phyloP scores from a whole-genome alignment of 2,329 filamentous ascomycete genomes.

The Penicillium sp. region DNA sequence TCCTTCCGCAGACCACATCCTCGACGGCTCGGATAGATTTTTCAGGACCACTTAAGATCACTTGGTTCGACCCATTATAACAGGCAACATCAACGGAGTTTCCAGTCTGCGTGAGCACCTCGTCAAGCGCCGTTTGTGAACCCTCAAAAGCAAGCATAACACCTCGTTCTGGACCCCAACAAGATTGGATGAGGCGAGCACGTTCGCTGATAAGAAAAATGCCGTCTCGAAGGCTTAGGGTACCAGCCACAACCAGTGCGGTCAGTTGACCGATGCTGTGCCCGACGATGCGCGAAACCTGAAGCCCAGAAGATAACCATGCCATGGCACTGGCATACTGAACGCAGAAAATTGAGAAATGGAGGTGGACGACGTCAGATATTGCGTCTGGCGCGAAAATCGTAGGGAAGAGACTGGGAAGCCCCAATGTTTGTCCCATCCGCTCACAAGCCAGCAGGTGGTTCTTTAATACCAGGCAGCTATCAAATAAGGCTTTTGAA shows the following conservation, averaged over 20 bases:
- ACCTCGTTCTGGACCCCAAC: slow-evolving; percentile 40
- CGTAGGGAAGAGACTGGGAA: slow-evolving; percentile 38
- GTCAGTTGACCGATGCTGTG: slow-evolving; percentile 47
- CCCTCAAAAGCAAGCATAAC: slow-evolving; percentile 38
- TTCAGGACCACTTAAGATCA: slow-evolving; percentile 7
- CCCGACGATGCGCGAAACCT: slow-evolving; percentile 40
- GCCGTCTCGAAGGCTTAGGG: slow-evolving; percentile 36
- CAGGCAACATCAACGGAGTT: slow-evolving; percentile 28
- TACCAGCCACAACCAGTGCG: slow-evolving; percentile 38
- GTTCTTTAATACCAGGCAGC: slow-evolving; percentile 2
- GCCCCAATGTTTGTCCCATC: slow-evolving; percentile 27
- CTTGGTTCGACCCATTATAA: neutral
- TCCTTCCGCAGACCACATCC: neutral
- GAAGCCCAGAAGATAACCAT: slow-evolving; percentile 45
- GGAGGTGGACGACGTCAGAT: slow-evolving; percentile 33
- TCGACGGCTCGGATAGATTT: neutral
- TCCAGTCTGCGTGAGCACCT: slow-evolving; percentile 21
- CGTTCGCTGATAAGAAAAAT: slow-evolving; percentile 22
- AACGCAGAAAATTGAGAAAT: slow-evolving; percentile 41
- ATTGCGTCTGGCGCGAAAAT: slow-evolving; percentile 32
- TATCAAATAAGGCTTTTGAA: slow-evolving; percentile 32
- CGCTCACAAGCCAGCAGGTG: neutral
- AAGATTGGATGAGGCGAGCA: neutral
- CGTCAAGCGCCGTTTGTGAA: slow-evolving; percentile 32
- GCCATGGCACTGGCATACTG: slow-evolving; percentile 43